phyloP scores from a whole-genome alignment of 441 rosid species.

The Erodium chrysanthum region DNA sequence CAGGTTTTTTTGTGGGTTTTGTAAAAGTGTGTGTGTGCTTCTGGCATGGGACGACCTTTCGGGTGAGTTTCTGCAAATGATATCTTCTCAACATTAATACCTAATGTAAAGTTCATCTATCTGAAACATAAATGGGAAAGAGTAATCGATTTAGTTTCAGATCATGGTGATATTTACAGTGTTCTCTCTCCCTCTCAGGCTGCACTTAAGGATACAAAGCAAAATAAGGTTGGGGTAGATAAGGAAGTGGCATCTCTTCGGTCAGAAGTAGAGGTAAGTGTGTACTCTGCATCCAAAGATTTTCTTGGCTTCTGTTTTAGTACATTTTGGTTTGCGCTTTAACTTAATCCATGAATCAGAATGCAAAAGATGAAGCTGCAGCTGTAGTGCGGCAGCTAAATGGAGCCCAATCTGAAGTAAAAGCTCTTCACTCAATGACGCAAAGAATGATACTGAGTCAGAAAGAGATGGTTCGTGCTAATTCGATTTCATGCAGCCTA shows the following conservation, averaged over 20 bases:
- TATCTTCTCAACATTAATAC: conserved; percentile 8
- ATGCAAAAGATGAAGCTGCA: conserved; percentile 41
- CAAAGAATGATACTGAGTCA: conserved; percentile 69
- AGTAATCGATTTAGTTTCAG: not conserved
- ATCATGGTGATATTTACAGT: not conserved
- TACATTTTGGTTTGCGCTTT: conserved; percentile 5
- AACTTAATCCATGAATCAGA: conserved; percentile 29
- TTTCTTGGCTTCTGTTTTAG: conserved; percentile 5
- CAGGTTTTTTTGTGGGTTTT: no score
- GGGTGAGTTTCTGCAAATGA: no score
- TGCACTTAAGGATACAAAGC: conserved; percentile 57
- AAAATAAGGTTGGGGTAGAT: conserved; percentile 36
- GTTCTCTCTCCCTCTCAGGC: conserved; percentile 29
- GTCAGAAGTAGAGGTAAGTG: conserved; percentile 51
- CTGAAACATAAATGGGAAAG: conserved; percentile 5
- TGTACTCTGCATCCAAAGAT: conserved; percentile 3
- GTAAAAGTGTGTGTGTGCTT: no score
- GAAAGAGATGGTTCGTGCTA: conserved; percentile 56
- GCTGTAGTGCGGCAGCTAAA: conserved; percentile 33
- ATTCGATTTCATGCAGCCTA: not conserved
- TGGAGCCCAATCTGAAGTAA: conserved; percentile 63
- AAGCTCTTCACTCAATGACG: conserved; percentile 52
- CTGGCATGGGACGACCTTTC: no score
- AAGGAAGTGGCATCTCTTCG: conserved; percentile 45
- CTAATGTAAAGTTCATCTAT: not conserved